phyloP scores from a whole-genome alignment of 169 alveolate genomes.

The Amoebophrya sp. region DNA sequence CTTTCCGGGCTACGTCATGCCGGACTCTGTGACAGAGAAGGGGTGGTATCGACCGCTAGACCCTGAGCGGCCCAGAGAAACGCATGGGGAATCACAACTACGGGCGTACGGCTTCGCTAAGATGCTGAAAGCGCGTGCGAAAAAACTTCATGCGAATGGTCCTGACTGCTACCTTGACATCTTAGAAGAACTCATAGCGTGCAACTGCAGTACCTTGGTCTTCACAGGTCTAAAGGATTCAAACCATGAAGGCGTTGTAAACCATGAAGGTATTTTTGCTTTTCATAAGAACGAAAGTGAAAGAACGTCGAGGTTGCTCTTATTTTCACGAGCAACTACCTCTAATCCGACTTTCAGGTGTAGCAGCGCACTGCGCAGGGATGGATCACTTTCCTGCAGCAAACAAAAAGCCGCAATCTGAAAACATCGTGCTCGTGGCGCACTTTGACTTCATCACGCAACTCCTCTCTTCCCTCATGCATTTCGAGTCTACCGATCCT shows the following conservation, averaged over 20 bases:
- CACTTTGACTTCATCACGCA: background rate
- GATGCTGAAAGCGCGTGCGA: background rate
- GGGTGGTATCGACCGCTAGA: background rate
- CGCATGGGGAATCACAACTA: background rate
- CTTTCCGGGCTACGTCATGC: background rate
- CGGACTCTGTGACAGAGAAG: background rate
- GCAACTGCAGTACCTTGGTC: too few species aligned
- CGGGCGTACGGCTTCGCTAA: slow-evolving; percentile 10
- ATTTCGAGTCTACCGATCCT: background rate
- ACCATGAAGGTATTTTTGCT: too few species aligned
- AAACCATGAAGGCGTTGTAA: too few species aligned
- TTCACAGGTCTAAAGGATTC: too few species aligned
- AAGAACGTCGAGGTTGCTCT: too few species aligned
- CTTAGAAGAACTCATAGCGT: too few species aligned
- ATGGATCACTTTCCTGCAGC: background rate
- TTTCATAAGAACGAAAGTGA: too few species aligned
- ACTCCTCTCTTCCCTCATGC: background rate
- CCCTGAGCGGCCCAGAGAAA: background rate
- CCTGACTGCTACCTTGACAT: too few species aligned
- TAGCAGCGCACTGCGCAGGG: too few species aligned
- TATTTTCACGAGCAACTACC: too few species aligned
- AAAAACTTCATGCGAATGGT: too few species aligned
- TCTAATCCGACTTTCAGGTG: too few species aligned
- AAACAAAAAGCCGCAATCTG: background rate
- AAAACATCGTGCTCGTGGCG: background rate